Percentiles rank a stretch among this genome's conserved stretches.
phyloP scores from a whole-genome alignment of 1,284 basidiomycete species.

The Sutorius eximius region DNA sequence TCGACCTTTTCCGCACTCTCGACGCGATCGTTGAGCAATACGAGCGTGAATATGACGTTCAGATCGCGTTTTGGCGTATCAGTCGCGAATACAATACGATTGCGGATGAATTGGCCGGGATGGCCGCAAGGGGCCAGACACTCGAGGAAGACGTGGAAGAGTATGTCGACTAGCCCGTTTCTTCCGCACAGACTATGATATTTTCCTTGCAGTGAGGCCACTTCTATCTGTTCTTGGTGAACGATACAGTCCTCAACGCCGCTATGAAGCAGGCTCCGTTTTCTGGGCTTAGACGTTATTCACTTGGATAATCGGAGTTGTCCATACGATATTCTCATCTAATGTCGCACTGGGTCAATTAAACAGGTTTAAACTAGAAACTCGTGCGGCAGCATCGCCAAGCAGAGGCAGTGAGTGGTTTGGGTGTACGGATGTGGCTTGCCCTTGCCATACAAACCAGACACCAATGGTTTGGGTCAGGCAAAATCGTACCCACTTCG shows the following conservation, averaged over 20 bases:
- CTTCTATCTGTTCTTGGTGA: not conserved
- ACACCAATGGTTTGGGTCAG: not conserved
- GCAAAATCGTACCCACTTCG: not conserved
- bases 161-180: not conserved
- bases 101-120: not conserved
- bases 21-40: not conserved
- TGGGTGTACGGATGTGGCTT: not conserved
- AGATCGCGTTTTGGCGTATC: slow-evolving; percentile 5
- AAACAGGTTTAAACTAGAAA: not conserved
- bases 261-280: not conserved
- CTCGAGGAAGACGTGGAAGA: not conserved
- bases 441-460: not conserved
- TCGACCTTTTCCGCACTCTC: slow-evolving; percentile 4
- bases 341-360: not conserved
- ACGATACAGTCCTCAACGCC: not conserved
- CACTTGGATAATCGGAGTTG: not conserved
- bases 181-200: not conserved
- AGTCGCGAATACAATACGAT: not conserved
- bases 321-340: not conserved
- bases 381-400: not conserved
- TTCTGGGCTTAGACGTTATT: not conserved
- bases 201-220: not conserved
- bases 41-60: not conserved
- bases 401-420: not conserved
- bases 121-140: not conserved